Base-by-base conservation (phyloP, 106 monocot species). In the Vanilla planifolia region DNA sequence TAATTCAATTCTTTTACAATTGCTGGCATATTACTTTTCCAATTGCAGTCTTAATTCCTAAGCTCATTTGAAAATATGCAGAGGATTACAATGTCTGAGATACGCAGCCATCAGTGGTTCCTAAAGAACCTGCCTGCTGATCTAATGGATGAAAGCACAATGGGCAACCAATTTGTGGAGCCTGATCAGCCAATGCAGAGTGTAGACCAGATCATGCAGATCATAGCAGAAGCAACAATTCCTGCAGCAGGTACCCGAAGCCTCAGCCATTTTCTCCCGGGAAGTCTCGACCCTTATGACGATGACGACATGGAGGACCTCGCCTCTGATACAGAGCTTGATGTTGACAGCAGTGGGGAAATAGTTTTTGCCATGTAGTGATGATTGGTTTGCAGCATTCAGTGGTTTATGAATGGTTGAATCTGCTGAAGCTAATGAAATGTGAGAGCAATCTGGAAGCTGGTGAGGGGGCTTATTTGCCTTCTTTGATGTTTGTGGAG, bases 181-280 rank as follows among this genome's bases (percentile, higher is more conserved):
- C 70, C 83, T 4, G 83, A 83, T 37, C 78, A 83, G 28, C 83
- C 83, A 2, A 83, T 79, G 83, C 86, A 92, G 60, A 80, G 80
- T 42, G 63, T 83, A 3, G 83, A 92, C 22, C 83, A 86, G 25
- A 87, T 92, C 46, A 96, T 96, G 95, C 95, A 89, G 68, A 87
- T 96, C 26, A 63, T 86, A n/a, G 51, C 61, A 0, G 70, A 70
- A 33, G 70, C 70, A 17, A 70, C 70, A 0, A 70, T 32, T 27
- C 51, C 46, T 0, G 60, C 60, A 0, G 10, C 19, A 14, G 33
- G 39, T 6, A 39, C 7, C 29, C n/a, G n/a, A 4, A 29, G 29
- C 19, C 39, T 29, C 19, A 47, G 41, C 30, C 39, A 35, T 3
- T 43, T 41, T 41, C 43, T 48, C 8, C 47, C 45, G 6, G 25